Percentiles rank a stretch among this genome's conserved stretches.
Conservation (phyloP, 352 stramenopile genomes). For the Phytopythium cucurbitacearum region DNA sequence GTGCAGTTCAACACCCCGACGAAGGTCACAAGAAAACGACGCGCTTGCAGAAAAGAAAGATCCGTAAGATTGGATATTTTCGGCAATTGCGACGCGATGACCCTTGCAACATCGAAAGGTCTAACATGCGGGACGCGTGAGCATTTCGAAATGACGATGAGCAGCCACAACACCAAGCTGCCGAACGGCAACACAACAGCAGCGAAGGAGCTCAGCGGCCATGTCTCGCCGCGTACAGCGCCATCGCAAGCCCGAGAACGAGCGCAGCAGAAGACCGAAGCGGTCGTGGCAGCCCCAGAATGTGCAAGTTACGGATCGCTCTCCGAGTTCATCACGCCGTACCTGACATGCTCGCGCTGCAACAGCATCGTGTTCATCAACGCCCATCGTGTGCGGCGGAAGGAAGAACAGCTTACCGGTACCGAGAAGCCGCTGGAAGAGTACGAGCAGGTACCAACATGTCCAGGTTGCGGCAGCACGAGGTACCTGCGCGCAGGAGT, state of each 20-base stretch:
- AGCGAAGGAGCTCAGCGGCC: neutral
- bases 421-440: slow-evolving; percentile 8
- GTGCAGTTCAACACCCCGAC: no score
- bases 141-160: no score
- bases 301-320: slow-evolving; percentile 2
- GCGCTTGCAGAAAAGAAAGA: no score
- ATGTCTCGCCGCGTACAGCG: no score
- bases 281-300: no score
- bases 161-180: neutral
- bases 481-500: slow-evolving; percentile 66
- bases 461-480: slow-evolving; percentile 58
- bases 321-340: slow-evolving; percentile 46
- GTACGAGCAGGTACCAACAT: slow-evolving; percentile 62
- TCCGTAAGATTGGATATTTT: no score
- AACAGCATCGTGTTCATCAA: slow-evolving; percentile 80
- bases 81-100: no score
- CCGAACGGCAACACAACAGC: neutral
- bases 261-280: no score
- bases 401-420: slow-evolving; percentile 10
- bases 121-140: no score
- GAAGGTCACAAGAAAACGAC: no score
- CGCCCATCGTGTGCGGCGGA: slow-evolving; percentile 37
- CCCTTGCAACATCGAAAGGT: no score
- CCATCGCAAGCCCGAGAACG: neutral
- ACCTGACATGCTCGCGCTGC: slow-evolving; percentile 73